Base-by-base conservation (phyloP, 1,284 basidiomycete species). In the Lignosus rhinocerotis region DNA sequence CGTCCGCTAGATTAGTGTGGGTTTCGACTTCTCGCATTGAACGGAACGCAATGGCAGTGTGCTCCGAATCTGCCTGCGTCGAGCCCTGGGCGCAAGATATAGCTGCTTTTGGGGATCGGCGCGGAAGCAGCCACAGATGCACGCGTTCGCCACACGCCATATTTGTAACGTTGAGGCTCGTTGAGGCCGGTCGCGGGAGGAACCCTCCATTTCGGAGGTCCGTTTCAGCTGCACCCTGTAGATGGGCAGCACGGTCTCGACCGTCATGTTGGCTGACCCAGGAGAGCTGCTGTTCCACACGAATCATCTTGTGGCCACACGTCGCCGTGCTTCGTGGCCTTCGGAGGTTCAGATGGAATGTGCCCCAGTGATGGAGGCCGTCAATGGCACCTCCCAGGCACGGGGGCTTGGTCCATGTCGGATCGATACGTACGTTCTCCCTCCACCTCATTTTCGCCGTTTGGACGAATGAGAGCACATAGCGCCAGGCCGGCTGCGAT, bases 351-450 rank as follows among this genome's bases (percentile, higher is more conserved):
- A 56, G 59, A 60, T 63, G 51, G 62, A 63, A 63, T 43, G 46
- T 51, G 44, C 53, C 39, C 51, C 43, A 46, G 31, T 53, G 54
- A 57, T 53, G 51, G 51, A 36, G 38, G 53, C 52, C 56, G 50
- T 48, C 46, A 38, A 33, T 45, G 45, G 44, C 42, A 11, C 52
- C 19, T 34, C 39, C 55, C 56, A 63, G 62, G 59, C 59, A 63
- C 59, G 53, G 33, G 55, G 55, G 45, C 32, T 46, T 58, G 60
- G 60, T 58, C 49, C 31, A 59, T 58, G 55, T 51, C 62, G 62
- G 58, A 63, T 63, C 62, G 59, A 63, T 63, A 59, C 58, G 56
- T n/a, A n/a, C n/a, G n/a, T n/a, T n/a, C n/a, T n/a, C n/a, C 58
- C 19, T 45, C 53, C 42, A 34, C 16, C 31, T 17, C 60, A 48